Base-by-base conservation (phyloP, 1,139 yeast genomes). In the Yamadazyma songkhlaensis region DNA sequence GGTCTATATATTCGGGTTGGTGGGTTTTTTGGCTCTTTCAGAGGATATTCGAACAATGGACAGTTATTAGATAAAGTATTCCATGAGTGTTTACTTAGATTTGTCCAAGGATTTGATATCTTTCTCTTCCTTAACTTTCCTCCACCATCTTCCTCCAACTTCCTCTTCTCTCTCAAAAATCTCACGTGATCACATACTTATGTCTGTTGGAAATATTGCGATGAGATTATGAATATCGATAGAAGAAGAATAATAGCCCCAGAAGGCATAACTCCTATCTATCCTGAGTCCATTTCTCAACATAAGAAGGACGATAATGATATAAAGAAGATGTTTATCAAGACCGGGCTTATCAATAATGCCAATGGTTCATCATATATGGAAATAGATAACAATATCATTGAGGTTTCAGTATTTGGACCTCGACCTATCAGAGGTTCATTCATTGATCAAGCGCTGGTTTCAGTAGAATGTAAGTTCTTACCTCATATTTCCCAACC, bases 401-500 rank as follows among this genome's bases (percentile, higher is more conserved):
- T 89, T 6, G 79, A 84, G 43, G 82, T 83, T 1, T 74, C 89
- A 2, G 83, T 90, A 0, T 87, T 83, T 59, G 97, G 97, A 0
- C 97, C 97, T 9, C 73, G 92, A 47, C 96, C 97, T 6, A 81
- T 85, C 34, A 70, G 87, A 44, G 89, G 90, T 0, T 76, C 87
- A 2, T 86, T 85, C 55, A 71, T 79, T 25, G 81, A 83, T 30
- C 69, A 79, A 40, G 94, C 94, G 1, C 70, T 79, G 3, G 65
- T 87, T 34, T 72, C 82, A 15, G 89, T 86, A 2, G 85, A 81
- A 42, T 72, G 84, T 42, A 81, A 80, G 48, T 71, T 80, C 42
- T 62, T 76, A 12, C 78, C 81, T 2, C 74, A 76, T 45, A 57
- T 79, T 6, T 47, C 52, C 4, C 75, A 68, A 47, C 74, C 75